Conservation (phyloP, 108 stramenopile species). For the Skeletonema tropicum region DNA sequence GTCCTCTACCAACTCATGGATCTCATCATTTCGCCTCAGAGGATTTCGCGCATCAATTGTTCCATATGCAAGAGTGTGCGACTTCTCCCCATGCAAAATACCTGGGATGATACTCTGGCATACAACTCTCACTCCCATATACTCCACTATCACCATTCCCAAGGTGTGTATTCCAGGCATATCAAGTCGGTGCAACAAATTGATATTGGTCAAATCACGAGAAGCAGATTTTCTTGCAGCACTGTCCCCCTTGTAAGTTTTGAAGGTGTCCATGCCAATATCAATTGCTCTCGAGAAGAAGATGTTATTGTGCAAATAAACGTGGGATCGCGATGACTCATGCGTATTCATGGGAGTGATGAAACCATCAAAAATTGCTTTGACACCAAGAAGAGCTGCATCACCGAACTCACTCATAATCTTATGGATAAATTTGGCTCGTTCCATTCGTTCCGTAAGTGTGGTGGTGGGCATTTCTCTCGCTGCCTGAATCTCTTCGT, state of each 20-base stretch:
- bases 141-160: slow-evolving; percentile 92
- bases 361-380: slow-evolving; percentile 87
- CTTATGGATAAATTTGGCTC: slow-evolving; percentile 87
- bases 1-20: slow-evolving; percentile 79
- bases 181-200: slow-evolving; percentile 69
- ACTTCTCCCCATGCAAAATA: slow-evolving; percentile 87
- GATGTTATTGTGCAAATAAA: slow-evolving; percentile 96
- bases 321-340: slow-evolving; percentile 85
- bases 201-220: slow-evolving; percentile 70
- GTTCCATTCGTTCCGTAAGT: slow-evolving; percentile 75
- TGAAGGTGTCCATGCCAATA: slow-evolving; percentile 85
- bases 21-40: slow-evolving; percentile 71
- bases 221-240: slow-evolving; percentile 76
- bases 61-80: slow-evolving; percentile 86
- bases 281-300: slow-evolving; percentile 92
- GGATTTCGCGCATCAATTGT: slow-evolving; percentile 84
- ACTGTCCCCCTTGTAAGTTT: slow-evolving; percentile 70
- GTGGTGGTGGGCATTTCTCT: slow-evolving; percentile 80
- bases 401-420: slow-evolving; percentile 92
- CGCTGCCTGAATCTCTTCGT: slow-evolving; percentile 92
- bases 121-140: slow-evolving; percentile 80
- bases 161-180: slow-evolving; percentile 83
- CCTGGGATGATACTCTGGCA: slow-evolving; percentile 93
- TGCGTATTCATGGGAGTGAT: slow-evolving; percentile 93
- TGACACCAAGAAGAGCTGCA: slow-evolving; percentile 78